Conservation (phyloP, 2,329 filamentous ascomycete genomes). For the Lachnum nothofagi region DNA sequence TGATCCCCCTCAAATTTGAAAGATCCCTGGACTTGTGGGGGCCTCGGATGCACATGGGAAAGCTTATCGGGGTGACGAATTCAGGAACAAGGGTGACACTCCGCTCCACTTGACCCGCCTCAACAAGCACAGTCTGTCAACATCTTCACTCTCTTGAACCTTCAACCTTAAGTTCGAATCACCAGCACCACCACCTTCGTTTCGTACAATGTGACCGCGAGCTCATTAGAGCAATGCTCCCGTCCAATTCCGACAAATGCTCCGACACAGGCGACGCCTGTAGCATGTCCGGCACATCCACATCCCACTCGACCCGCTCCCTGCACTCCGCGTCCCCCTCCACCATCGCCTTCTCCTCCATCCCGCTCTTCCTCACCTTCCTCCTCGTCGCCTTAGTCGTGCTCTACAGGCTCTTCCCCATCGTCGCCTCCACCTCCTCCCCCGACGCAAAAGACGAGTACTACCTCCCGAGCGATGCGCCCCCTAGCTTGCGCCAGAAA, state of each 20-base stretch:
- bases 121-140: background rate
- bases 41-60: background rate
- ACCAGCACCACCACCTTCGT: background rate
- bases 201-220: constrained; percentile 8
- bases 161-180: too few relatives aligned
- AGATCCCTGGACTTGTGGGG: background rate
- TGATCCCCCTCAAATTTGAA: background rate
- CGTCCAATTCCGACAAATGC: constrained; percentile 30
- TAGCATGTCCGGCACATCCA: constrained; percentile 14
- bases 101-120: background rate
- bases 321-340: constrained; percentile 33
- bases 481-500: constrained; percentile 51
- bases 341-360: constrained; percentile 53
- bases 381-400: constrained; percentile 56
- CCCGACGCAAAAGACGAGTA: constrained; percentile 53
- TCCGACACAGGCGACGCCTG: constrained; percentile 26
- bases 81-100: background rate
- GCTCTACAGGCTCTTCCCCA: constrained; percentile 64
- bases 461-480: constrained; percentile 58
- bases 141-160: background rate
- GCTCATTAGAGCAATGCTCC: constrained; percentile 26
- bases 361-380: constrained; percentile 70
- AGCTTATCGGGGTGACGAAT: background rate
- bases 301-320: constrained; percentile 16
- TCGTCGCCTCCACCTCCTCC: constrained; percentile 54